phyloP scores from a whole-genome alignment of 805 yeast genomes.

The Pichia thaimueangensis region DNA sequence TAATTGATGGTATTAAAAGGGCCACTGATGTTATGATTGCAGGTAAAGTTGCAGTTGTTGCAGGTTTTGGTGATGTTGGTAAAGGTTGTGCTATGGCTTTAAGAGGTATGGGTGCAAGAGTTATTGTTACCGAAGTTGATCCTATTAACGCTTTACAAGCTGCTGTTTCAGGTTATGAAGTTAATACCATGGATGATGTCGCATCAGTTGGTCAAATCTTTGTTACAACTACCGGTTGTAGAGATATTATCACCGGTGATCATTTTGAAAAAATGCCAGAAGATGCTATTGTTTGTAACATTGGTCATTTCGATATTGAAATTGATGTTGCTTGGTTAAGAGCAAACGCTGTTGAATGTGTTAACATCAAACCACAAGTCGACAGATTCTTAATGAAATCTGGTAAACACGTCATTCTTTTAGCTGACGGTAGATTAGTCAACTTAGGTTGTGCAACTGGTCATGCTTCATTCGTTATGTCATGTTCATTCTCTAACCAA shows the following conservation, averaged over 20 bases:
- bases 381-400: constrained; percentile 87
- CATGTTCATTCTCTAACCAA: constrained; percentile 99
- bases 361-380: constrained; percentile 98
- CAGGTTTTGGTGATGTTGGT: constrained; percentile 99
- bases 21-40: constrained; percentile 99
- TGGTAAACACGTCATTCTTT: constrained; percentile 91
- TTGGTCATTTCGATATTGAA: constrained; percentile 99
- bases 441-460: constrained; percentile 99
- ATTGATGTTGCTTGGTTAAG: constrained; percentile 99
- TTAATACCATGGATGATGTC: constrained; percentile 90
- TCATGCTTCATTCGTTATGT: constrained; percentile 98
- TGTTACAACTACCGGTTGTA: constrained; percentile 99
- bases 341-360: constrained; percentile 86
- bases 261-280: constrained; percentile 94
- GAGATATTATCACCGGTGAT: constrained; percentile 88
- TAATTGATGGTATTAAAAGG: constrained; percentile 98
- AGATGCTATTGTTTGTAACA: constrained; percentile 99
- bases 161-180: constrained; percentile 98
- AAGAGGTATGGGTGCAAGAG: constrained; percentile 99
- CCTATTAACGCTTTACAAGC: constrained; percentile 99
- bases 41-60: constrained; percentile 98
- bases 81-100: constrained; percentile 99
- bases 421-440: constrained; percentile 98
- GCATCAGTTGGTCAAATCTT: constrained; percentile 91
- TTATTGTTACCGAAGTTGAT: constrained; percentile 93